phyloP scores from a whole-genome alignment of 352 stramenopile species.

The Globisporangium yorkense region DNA sequence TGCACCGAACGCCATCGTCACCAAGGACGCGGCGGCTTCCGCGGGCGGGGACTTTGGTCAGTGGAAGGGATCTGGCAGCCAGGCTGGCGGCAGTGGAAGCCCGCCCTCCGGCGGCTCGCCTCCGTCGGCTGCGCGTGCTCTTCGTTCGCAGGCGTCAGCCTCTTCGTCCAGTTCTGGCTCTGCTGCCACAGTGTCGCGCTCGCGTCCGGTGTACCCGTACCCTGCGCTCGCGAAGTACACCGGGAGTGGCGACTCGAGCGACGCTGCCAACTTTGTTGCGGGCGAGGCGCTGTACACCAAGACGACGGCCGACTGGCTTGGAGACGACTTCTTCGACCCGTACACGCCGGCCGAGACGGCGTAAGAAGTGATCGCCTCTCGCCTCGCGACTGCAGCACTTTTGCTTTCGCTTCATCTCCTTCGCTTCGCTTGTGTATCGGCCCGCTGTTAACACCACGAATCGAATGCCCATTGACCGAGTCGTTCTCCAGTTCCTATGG shows the following conservation, averaged over 20 bases:
- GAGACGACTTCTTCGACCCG: constrained; percentile 10
- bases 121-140: background rate
- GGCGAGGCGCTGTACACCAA: constrained; percentile 7
- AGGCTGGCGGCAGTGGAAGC: background rate
- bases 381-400: background rate
- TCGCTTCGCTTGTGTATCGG: no score
- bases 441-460: no score
- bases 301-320: constrained; percentile 3
- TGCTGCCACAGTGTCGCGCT: constrained; percentile 1
- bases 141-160: background rate
- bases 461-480: no score
- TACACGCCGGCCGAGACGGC: background rate
- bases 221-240: constrained; percentile 10
- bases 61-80: constrained; percentile 1
- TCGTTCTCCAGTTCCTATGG: no score
- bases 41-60: constrained; percentile 3
- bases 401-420: no score
- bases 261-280: constrained; percentile 11
- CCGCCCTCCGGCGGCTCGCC: no score
- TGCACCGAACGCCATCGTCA: constrained; percentile 22
- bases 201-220: constrained; percentile 12
- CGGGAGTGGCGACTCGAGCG: constrained; percentile 5
- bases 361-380: background rate
- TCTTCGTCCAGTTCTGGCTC: background rate
- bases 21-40: constrained; percentile 6